Evolutionary conservation across 768 basidiomycete species (phyloP), one percentile per base, ranked within the genome.

Genomic region (Hericium rajendrae): DNA sequence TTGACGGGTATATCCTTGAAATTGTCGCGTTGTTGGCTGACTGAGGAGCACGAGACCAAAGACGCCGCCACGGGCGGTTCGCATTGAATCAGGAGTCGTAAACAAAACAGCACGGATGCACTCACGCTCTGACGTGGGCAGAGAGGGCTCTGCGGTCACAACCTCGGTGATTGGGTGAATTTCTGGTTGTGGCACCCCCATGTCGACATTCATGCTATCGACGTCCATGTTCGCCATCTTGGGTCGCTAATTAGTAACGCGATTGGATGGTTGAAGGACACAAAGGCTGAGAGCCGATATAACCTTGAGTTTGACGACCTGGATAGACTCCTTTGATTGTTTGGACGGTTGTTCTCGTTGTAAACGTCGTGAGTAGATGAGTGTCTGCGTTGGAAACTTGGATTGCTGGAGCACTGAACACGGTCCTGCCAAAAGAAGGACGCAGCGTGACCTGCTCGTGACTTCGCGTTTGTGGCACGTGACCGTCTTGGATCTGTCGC

Each of bases 1-100:
- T 91, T 91, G 58, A 91, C 90, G 58, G 86, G 80, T 58, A 91
- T 80, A 57, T 91, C 88, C 54, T 84, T 82, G 66, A 88, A 86
- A 56, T 69, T 74, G 64, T 85, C 84, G 57, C 81, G 81, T 57
- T 73, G 57, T 39, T 59, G 58, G 53, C 32, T 16, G 16, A 8
- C 39, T 52, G 38, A 41, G 1, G 37, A 8, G 22, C 15, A 40
- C 24, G 15, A 38, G 32, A 50, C 24, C 11, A 53, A 41, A 41
- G 54, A 20, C 40, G 32, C 32, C 32, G 32, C 20, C 18, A 24
- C 32, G 9, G 50, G 51, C n/a, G n/a, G 26, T 32, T 41, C 56
- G 22, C 26, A 10, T 38, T 38, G 38, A 26, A 32, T 26, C 26
- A 18, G 53, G 41, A 43, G 20, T 51, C 24, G 49, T 22, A 46